Evolutionary conservation across 192 early-diverging fungal species (phyloP), one percentile per base, ranked within the genome.

Genomic region (Endogone sp.): DNA sequence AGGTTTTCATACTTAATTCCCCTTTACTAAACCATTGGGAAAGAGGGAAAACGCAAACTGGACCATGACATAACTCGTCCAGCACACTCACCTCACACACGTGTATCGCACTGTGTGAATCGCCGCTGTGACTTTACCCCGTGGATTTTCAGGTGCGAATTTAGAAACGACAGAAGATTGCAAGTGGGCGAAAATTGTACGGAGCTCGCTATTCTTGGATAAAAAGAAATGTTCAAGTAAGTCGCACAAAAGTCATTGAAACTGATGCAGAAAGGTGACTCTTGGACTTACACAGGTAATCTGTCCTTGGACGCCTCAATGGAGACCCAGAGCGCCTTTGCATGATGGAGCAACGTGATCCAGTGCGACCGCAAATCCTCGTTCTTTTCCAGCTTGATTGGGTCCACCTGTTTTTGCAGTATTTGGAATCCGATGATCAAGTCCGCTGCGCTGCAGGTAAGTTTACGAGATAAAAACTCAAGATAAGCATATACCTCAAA

Each of bases 321-420:
- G 66, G 82, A 69, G 55, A 72, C 64, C 84, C 78, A 78, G 30
- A 86, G 62, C 54, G 75, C 57, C 56, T 82, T 30, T 68, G 82
- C 30, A 69, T 84, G 75, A 67, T 76, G 65, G 24, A 70, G 76
- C 54, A 91, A 69, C 56, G 80, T 69, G 20, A 70, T 63, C 86
- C 86, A 75, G 56, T 89, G 67, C 60, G 78, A 65, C 3, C 74
- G 75, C 31, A 86, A 72, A 57, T 66, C 56, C 56, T 65, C 13
- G 58, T 61, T 54, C 66, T 73, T 26, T 32, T 62, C 59, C 71
- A 71, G 27, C 64, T 75, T 29, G 44, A 62, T 68, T 73, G 79
- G 2, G 68, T 78, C 64, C 65, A 69, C 71, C 67, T 76, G 63
- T 16, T 44, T 72, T 16, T 29, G 22, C 54, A 60, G 32, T 58